Conservation (phyloP, 2,329 filamentous ascomycete genomes). For the Epicoccum nigrum region DNA sequence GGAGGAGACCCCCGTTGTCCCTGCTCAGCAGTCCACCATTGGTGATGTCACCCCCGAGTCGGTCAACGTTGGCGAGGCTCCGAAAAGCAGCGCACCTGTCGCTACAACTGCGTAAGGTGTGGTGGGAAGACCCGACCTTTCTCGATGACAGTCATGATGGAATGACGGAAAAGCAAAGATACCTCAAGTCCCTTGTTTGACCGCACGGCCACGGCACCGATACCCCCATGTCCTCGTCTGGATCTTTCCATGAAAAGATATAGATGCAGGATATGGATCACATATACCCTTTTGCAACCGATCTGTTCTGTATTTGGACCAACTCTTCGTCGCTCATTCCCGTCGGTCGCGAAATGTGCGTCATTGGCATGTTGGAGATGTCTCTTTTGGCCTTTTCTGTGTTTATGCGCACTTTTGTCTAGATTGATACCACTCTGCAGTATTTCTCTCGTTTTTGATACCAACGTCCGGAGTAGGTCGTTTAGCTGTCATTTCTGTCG, state of each 20-base stretch:
- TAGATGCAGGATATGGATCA: slow-evolving; percentile 40
- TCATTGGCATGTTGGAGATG: slow-evolving; percentile 45
- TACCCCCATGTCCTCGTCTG: slow-evolving; percentile 40
- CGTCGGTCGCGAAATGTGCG: slow-evolving; percentile 41
- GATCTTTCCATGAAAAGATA: slow-evolving; percentile 33
- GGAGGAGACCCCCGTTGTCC: slow-evolving; percentile 33
- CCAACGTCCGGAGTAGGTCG: slow-evolving; percentile 40
- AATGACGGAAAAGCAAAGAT: slow-evolving; percentile 53
- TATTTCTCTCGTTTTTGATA: slow-evolving; percentile 49
- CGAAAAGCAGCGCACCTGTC: slow-evolving; percentile 49
- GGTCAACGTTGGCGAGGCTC: slow-evolving; percentile 49
- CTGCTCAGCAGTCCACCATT: slow-evolving; percentile 41
- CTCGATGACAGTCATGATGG: slow-evolving; percentile 50
- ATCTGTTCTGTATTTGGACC: slow-evolving; percentile 33
- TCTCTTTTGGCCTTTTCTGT: slow-evolving; percentile 40
- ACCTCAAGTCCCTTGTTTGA: slow-evolving; percentile 49
- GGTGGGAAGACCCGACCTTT: slow-evolving; percentile 48
- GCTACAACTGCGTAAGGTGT: slow-evolving; percentile 52
- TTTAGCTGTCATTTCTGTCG: slow-evolving; percentile 37
- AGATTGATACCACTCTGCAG: slow-evolving; percentile 53
- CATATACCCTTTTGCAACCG: slow-evolving; percentile 41
- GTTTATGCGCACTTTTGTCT: slow-evolving; percentile 47
- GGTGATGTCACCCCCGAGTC: slow-evolving; percentile 48
- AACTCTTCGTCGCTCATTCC: slow-evolving; percentile 37
- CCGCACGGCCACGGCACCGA: slow-evolving; percentile 43